These are phyloP conservation scores for Tulasnella sp. DNA, from an alignment of 768 basidiomycete genomes.

Conservation along the genomic window DNA sequence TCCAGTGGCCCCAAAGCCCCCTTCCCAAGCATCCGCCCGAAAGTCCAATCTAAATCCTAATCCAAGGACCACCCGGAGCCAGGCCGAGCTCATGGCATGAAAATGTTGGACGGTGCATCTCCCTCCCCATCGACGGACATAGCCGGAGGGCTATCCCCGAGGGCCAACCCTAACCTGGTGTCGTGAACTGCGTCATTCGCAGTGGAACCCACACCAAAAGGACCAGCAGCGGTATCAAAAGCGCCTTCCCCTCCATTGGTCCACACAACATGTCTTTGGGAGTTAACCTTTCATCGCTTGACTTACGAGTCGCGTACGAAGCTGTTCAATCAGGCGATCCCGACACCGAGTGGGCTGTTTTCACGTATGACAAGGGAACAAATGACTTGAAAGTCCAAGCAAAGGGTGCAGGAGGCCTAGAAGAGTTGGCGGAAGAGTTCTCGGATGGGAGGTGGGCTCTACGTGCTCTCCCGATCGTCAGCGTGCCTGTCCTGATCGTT, in stretches of 20 bases:
- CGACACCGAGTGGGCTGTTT: constrained; percentile 48
- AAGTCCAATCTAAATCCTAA: too few species aligned
- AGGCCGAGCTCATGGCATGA: too few species aligned
- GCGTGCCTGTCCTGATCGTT: background rate
- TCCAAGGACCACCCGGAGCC: too few species aligned
- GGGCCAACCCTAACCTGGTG: background rate
- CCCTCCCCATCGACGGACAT: background rate
- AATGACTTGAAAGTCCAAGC: constrained; percentile 41
- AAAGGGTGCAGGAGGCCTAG: constrained; percentile 41
- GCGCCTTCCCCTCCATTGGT: background rate
- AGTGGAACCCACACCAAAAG: background rate
- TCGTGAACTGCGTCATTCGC: background rate
- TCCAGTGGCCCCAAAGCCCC: too few species aligned
- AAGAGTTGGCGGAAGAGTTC: constrained; percentile 82
- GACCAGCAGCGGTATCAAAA: background rate
- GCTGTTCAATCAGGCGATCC: constrained; percentile 58
- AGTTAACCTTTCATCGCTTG: constrained; percentile 69
- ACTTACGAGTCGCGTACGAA: constrained; percentile 69
- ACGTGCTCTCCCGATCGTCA: background rate
- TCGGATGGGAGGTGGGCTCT: constrained; percentile 75
- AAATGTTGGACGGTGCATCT: too few species aligned
- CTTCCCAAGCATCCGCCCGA: too few species aligned
- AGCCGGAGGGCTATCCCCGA: background rate
- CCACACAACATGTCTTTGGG: constrained; percentile 61
- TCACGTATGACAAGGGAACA: constrained; percentile 34